phyloP scores from a whole-genome alignment of 495 filamentous ascomycete species.

The Tetracladium setigerum region DNA sequence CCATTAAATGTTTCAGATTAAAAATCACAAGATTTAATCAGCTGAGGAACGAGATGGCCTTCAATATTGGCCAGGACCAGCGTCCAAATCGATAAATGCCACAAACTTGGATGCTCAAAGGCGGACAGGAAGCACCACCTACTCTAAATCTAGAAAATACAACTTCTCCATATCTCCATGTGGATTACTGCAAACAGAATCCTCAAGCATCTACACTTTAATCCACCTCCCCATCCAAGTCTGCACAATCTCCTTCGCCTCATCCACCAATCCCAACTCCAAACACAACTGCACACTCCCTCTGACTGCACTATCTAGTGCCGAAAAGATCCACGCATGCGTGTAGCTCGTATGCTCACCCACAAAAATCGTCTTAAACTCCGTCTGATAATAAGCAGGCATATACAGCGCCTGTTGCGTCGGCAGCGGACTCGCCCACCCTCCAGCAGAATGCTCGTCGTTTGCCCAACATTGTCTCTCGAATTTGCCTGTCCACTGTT shows the following conservation, averaged over 20 bases:
- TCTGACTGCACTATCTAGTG: conserved; percentile 57
- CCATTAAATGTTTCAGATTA: no score
- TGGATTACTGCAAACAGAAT: neutral
- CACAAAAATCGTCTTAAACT: conserved; percentile 53
- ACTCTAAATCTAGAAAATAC: no score
- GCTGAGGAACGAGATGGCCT: no score
- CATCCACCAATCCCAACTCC: conserved; percentile 61
- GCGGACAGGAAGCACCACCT: no score
- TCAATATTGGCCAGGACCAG: no score
- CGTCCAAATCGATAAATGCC: no score
- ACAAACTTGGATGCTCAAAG: no score
- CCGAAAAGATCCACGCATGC: conserved; percentile 67
- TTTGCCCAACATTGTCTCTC: conserved; percentile 52
- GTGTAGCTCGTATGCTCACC: conserved; percentile 68
- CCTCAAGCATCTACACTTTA: conserved; percentile 14
- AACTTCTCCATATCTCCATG: neutral
- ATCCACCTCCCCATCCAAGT: conserved; percentile 66
- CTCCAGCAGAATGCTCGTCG: conserved; percentile 43
- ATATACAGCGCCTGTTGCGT: conserved; percentile 61
- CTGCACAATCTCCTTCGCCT: conserved; percentile 54
- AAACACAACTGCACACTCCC: conserved; percentile 58
- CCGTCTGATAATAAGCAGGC: conserved; percentile 62
- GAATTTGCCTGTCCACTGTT: conserved; percentile 53
- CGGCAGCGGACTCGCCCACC: conserved; percentile 47
- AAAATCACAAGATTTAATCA: no score